Evolutionary conservation across 2,329 filamentous ascomycete species (phyloP), one percentile per base, ranked within the genome.

Genomic region (Alternaria panax): DNA sequence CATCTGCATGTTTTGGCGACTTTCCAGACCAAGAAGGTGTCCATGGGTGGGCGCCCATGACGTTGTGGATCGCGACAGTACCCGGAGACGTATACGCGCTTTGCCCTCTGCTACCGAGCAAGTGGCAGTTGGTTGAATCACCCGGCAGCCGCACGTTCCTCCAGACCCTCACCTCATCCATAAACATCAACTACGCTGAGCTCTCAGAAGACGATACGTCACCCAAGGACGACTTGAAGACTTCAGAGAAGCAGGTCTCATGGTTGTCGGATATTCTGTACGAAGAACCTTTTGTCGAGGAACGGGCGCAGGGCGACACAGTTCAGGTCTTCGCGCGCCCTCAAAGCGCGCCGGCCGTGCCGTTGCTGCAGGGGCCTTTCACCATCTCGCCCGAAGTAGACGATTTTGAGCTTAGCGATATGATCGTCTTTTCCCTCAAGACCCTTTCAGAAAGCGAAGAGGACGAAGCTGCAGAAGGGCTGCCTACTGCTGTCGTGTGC

Each of bases 61-160:
- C 95, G 0, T 83, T 99, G 11, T 99, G 94, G 92, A 82, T 98
- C 51, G 93, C 93, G n/a, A 99, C 97, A 91, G 88, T 88, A 36
- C 91, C 92, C 60, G 95, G 95, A 4, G 93, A 97, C 73, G 86
- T 98, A 6, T 99, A 99, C 73, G 93, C 94, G 2, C 82, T 99
- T 8, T 97, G 93, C 74, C 95, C 95, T 2, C 84, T 99, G 40
- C 82, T 99, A 30, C 95, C 95, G 0, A 88, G 88, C 51, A 92
- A 90, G 69, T 98, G 94, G 93, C 88, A 91, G 24, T 88, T 77
- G 42, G 62, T 67, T 7, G 78, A 69, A 64, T 79, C 73, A 9
- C 58, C 67, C 5, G 72, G 69, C n/a, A 65, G 67, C n/a, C 85
- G 89, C 1, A 90, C 90, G 0, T 83, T 95, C 30, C 87, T 97